Percentiles rank a stretch among this genome's conserved stretches.
phyloP scores from a whole-genome alignment of 2,329 filamentous ascomycete species.

The Fusarium sp. region DNA sequence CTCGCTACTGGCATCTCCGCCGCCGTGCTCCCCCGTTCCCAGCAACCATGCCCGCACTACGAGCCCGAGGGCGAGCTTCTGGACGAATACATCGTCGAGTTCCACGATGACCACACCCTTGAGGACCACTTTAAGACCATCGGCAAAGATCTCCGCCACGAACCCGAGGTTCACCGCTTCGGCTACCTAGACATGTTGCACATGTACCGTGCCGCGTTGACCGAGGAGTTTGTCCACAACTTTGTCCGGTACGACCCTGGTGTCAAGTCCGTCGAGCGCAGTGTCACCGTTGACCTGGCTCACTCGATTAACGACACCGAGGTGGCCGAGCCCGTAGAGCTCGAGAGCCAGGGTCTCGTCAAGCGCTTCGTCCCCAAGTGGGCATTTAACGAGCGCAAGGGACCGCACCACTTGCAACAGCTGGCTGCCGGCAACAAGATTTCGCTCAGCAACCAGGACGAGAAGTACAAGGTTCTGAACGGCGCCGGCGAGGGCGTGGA shows the following conservation, averaged over 20 bases:
- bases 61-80: slow-evolving; percentile 9
- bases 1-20: slow-evolving; percentile 4
- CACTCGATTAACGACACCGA: slow-evolving; percentile 5
- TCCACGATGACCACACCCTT: slow-evolving; percentile 5
- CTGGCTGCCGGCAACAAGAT: slow-evolving; percentile 1
- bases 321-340: slow-evolving; percentile 1
- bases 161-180: slow-evolving; percentile 1
- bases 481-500: slow-evolving; percentile 6
- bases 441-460: not conserved
- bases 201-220: slow-evolving; percentile 8
- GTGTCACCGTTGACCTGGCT: not conserved
- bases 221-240: slow-evolving; percentile 8
- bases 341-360: not conserved
- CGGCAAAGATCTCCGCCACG: slow-evolving; percentile 3
- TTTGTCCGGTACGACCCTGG: slow-evolving; percentile 2
- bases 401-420: slow-evolving; percentile 10
- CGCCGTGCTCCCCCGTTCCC: slow-evolving; percentile 6
- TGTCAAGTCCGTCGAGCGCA: slow-evolving; percentile 4
- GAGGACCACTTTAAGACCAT: slow-evolving; percentile 5
- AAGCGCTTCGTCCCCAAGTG: slow-evolving; percentile 8
- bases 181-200: slow-evolving; percentile 7
- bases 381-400: slow-evolving; percentile 2
- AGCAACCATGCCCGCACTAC: slow-evolving; percentile 5
- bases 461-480: slow-evolving; percentile 10
- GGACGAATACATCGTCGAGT: slow-evolving; percentile 7